These are phyloP conservation scores for Podaxis sp. DNA, from an alignment of 768 basidiomycete species.

Conservation along the genomic window DNA sequence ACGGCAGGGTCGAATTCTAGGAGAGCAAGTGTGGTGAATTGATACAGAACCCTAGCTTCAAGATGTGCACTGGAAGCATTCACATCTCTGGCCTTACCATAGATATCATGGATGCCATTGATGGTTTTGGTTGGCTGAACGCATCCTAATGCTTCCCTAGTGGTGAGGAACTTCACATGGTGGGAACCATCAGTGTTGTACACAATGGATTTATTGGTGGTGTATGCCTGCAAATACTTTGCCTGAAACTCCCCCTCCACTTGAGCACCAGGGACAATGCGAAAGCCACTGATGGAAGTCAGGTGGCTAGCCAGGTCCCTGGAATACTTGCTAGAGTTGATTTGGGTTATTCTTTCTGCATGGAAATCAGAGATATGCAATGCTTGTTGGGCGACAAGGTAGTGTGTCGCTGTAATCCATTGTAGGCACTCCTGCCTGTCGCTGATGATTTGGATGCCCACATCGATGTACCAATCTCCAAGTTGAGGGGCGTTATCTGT, in stretches of 20 bases:
- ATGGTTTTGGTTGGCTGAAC: conserved; percentile 1
- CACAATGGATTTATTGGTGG: conserved; percentile 20
- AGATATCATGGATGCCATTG: conserved; percentile 1
- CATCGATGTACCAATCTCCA: conserved; percentile 24
- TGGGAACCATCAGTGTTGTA: conserved; percentile 13
- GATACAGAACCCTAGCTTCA: conserved; percentile 14
- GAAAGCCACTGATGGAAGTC: conserved; percentile 17
- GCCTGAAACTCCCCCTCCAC: conserved; percentile 11
- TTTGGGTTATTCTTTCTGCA: conserved; percentile 8
- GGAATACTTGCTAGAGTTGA: conserved; percentile 14
- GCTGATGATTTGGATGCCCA: conserved; percentile 22
- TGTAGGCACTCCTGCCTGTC: conserved; percentile 16
- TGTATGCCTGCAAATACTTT: conserved; percentile 19
- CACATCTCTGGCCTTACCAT: background rate
- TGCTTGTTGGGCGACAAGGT: background rate
- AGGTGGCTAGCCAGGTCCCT: conserved; percentile 19
- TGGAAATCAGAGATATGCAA: background rate
- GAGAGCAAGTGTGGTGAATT: background rate
- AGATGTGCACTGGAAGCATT: conserved; percentile 4
- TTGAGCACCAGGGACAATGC: conserved; percentile 12
- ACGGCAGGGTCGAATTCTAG: background rate
- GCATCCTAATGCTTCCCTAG: background rate
- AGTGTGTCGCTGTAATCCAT: conserved; percentile 12
- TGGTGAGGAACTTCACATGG: conserved; percentile 12
- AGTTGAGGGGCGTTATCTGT: background rate